Conservation (phyloP, 345 rosid genomes). For the Raphanus raphanistrum region DNA sequence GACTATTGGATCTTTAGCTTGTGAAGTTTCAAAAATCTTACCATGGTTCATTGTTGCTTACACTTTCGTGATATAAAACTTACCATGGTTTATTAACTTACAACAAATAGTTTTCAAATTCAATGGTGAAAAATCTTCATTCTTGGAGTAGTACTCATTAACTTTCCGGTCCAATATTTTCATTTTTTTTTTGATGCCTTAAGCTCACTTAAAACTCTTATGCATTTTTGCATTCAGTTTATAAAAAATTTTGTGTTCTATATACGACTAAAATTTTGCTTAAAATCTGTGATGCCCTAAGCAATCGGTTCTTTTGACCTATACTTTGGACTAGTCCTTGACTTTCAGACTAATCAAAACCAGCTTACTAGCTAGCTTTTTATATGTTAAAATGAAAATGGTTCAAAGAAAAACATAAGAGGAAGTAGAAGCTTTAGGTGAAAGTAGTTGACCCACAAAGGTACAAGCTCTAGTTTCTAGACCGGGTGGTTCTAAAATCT, state of each 20-base stretch:
- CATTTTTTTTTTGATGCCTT: too few species aligned
- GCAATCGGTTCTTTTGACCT: too few species aligned
- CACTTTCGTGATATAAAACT: background rate
- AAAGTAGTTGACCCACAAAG: background rate
- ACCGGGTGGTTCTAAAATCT: background rate
- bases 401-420: background rate
- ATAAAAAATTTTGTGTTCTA: too few species aligned
- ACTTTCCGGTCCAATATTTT: background rate
- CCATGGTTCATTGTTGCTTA: background rate
- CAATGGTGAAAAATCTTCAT: background rate
- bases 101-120: background rate
- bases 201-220: too few species aligned
- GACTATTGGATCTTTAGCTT: background rate
- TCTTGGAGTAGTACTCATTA: background rate
- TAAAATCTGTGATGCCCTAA: too few species aligned
- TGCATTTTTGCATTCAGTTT: too few species aligned
- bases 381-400: background rate
- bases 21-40: conserved; percentile 12
- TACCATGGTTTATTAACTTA: background rate
- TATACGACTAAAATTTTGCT: too few species aligned
- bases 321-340: too few species aligned
- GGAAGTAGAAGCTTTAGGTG: conserved; percentile 16
- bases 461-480: background rate
- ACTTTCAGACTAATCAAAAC: background rate
- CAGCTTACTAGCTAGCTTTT: background rate